Evolutionary conservation across 2,329 filamentous ascomycete species (phyloP).

Genomic region (Stemphylium vesicarium): DNA sequence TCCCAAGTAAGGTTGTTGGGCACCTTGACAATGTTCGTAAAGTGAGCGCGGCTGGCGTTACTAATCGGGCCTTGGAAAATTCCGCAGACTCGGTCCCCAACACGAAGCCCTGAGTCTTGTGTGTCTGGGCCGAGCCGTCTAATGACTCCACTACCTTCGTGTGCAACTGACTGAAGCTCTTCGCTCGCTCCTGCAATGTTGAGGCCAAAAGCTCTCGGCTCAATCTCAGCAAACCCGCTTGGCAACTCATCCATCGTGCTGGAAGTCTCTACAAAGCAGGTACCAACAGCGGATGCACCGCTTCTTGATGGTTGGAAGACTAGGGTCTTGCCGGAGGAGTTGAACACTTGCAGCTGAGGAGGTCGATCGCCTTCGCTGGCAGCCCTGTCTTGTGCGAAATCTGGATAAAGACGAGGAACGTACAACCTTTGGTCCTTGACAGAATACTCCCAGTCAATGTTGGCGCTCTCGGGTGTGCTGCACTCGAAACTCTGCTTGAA

Average conservation of each 20-base stretch:
- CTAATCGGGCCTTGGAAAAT: background rate
- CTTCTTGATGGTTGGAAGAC: too few species aligned
- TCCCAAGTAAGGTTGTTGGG: background rate
- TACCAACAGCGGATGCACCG: too few species aligned
- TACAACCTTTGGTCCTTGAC: background rate
- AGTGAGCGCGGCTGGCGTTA: background rate
- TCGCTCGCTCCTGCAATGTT: too few species aligned
- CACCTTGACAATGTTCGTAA: background rate
- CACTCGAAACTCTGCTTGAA: background rate
- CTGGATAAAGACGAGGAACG: background rate
- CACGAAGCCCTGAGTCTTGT: background rate
- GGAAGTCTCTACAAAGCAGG: too few species aligned
- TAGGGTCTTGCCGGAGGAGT: too few species aligned
- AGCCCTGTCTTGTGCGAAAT: background rate
- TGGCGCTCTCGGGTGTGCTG: background rate
- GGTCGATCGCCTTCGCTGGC: background rate
- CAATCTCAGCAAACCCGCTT: too few species aligned
- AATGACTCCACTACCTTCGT: background rate
- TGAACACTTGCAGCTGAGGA: too few species aligned
- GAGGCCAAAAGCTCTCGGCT: too few species aligned
- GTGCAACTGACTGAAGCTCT: too few species aligned
- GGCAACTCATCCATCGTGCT: too few species aligned
- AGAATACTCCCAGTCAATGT: background rate
- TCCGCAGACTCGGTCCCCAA: slow-evolving; percentile 6
- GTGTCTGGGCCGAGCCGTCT: background rate